Evolutionary conservation across 208 protist genomes (phyloP).

Genomic region (Leishmania braziliensis): DNA sequence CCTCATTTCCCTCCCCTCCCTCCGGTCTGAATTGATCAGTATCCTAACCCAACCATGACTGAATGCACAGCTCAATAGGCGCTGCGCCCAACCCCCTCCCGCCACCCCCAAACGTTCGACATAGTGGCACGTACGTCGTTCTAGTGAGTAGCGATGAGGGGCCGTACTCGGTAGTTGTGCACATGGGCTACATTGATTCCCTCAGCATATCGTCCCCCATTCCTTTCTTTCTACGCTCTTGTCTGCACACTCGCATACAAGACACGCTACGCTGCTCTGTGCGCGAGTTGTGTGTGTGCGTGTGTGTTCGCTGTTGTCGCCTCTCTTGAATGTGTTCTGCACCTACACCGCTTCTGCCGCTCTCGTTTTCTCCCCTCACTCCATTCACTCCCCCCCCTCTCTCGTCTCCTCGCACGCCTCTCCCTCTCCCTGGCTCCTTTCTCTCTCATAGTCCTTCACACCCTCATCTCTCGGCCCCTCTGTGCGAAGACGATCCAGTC

Average conservation of each 20-base stretch:
- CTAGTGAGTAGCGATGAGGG: background rate
- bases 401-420: background rate
- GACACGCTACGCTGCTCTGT: background rate
- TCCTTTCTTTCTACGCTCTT: background rate
- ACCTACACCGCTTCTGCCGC: background rate
- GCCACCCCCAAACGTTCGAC: background rate
- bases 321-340: too few species aligned
- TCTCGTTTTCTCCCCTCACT: background rate
- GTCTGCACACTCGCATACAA: background rate
- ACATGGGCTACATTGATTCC: background rate
- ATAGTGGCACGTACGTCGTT: background rate
- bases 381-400: background rate
- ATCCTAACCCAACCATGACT: background rate
- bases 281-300: background rate
- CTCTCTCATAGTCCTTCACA: background rate
- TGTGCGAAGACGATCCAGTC: background rate
- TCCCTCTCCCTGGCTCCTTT: too few species aligned
- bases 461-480: background rate
- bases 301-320: background rate
- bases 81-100: background rate
- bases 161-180: background rate
- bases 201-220: background rate
- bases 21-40: background rate
- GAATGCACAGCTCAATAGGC: background rate
- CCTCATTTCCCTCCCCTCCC: background rate